Conservation (phyloP, 2,329 filamentous ascomycete species). For the Penicillium expansum region DNA sequence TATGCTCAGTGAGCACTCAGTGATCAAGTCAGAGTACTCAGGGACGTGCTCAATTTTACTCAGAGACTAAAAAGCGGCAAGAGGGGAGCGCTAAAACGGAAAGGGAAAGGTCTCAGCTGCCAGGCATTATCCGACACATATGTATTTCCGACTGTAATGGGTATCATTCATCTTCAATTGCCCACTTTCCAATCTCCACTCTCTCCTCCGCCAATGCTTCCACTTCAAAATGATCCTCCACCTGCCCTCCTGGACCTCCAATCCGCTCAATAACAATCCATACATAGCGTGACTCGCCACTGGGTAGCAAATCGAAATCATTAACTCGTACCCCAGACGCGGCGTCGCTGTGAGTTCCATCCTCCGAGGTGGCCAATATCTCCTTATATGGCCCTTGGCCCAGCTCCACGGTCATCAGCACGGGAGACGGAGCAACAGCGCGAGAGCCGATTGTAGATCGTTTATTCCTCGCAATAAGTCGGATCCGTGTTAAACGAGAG, state of each 20-base stretch:
- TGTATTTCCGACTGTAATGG: neutral
- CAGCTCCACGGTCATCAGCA: constrained; percentile 70
- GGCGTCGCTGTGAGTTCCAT: constrained; percentile 72
- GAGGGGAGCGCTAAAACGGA: too few species aligned
- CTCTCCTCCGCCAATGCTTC: constrained; percentile 44
- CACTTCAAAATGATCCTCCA: constrained; percentile 44
- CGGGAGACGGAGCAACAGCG: constrained; percentile 46
- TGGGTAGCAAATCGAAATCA: constrained; percentile 72
- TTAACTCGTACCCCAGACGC: constrained; percentile 64
- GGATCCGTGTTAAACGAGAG: constrained; percentile 60
- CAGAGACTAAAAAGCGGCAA: too few species aligned
- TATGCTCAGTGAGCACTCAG: too few species aligned
- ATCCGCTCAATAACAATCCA: constrained; percentile 83
- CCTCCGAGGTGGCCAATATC: constrained; percentile 64
- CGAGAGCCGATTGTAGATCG: constrained; percentile 42
- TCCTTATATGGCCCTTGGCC: constrained; percentile 68
- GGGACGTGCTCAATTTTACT: too few species aligned
- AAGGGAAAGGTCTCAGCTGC: too few species aligned
- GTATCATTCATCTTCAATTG: constrained; percentile 33
- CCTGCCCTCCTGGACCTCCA: constrained; percentile 57
- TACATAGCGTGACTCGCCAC: constrained; percentile 56
- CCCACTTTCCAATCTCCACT: constrained; percentile 45
- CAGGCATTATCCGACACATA: too few species aligned
- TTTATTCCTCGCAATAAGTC: constrained; percentile 52
- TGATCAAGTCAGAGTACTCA: too few species aligned